phyloP scores from a whole-genome alignment of 495 filamentous ascomycete genomes.

The Trichoderma gamsii region DNA sequence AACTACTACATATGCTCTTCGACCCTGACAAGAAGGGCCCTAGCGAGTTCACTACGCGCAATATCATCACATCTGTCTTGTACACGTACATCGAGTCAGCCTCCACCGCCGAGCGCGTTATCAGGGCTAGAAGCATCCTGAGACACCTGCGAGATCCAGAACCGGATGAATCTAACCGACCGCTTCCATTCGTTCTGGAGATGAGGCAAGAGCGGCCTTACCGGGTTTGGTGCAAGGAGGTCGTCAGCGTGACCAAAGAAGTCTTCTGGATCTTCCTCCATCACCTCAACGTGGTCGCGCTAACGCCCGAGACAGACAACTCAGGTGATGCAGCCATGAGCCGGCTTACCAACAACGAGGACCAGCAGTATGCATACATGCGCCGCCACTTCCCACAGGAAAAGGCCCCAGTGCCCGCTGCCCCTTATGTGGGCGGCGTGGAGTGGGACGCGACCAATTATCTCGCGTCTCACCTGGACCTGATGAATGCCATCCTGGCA shows the following conservation, averaged over 20 bases:
- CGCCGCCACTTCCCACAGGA: slow-evolving; percentile 77
- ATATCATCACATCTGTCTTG: slow-evolving; percentile 77
- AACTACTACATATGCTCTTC: slow-evolving; percentile 81
- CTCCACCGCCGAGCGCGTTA: slow-evolving; percentile 44
- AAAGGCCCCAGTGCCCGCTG: slow-evolving; percentile 84
- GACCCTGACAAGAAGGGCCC: slow-evolving; percentile 96
- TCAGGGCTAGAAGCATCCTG: slow-evolving; percentile 63
- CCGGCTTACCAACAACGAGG: slow-evolving; percentile 27
- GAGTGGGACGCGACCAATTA: slow-evolving; percentile 99
- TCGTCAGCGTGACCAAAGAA: slow-evolving; percentile 88
- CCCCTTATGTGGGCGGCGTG: slow-evolving; percentile 94
- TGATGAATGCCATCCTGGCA: slow-evolving; percentile 87
- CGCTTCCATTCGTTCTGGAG: slow-evolving; percentile 77
- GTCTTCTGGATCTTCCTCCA: slow-evolving; percentile 99
- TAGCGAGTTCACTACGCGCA: slow-evolving; percentile 87
- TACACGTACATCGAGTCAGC: slow-evolving; percentile 73
- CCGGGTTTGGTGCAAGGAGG: slow-evolving; percentile 88
- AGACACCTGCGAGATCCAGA: slow-evolving; percentile 75
- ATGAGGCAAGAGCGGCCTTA: slow-evolving; percentile 87
- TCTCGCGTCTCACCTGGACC: slow-evolving; percentile 82
- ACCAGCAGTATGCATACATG: slow-evolving; percentile 46
- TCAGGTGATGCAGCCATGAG: slow-evolving; percentile 15
- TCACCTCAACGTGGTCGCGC: slow-evolving; percentile 77
- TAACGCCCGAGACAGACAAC: slow-evolving; percentile 35
- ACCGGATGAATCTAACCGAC: slow-evolving; percentile 64